phyloP scores from a whole-genome alignment of 2,329 filamentous ascomycete genomes.

The Furcasterigmium furcatum region DNA sequence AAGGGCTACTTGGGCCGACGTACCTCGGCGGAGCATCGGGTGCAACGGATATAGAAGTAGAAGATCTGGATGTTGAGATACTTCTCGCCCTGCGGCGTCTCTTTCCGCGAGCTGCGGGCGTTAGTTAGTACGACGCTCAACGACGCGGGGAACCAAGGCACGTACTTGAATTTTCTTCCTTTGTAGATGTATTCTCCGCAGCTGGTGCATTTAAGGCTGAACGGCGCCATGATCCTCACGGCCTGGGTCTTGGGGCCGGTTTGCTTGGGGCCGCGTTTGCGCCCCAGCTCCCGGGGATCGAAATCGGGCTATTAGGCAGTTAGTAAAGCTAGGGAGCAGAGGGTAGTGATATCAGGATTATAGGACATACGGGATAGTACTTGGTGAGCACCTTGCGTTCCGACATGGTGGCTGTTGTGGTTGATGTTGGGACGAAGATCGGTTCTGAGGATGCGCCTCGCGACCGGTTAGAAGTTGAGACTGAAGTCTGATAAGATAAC shows the following conservation, averaged over 20 bases:
- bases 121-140: too few relatives aligned
- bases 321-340: background rate
- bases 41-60: slow-evolving; percentile 79
- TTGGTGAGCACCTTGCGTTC: slow-evolving; percentile 75
- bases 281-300: slow-evolving; percentile 77
- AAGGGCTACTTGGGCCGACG: background rate
- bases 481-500: background rate
- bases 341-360: background rate
- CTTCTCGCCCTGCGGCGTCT: slow-evolving; percentile 81
- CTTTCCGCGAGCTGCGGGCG: slow-evolving; percentile 65
- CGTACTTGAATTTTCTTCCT: slow-evolving; percentile 82
- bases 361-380: slow-evolving; percentile 6
- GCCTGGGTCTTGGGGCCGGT: slow-evolving; percentile 78
- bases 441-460: background rate
- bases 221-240: slow-evolving; percentile 87
- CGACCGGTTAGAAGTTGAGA: background rate
- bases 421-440: background rate
- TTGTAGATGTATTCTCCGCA: slow-evolving; percentile 76
- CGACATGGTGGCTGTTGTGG: slow-evolving; percentile 58
- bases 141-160: too few relatives aligned
- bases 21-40: slow-evolving; percentile 59
- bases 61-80: slow-evolving; percentile 88
- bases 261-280: slow-evolving; percentile 66
- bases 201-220: slow-evolving; percentile 67
- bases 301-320: slow-evolving; percentile 69